phyloP scores from a whole-genome alignment of 202 grass and related monocot species.

The Carex sylvatica region DNA sequence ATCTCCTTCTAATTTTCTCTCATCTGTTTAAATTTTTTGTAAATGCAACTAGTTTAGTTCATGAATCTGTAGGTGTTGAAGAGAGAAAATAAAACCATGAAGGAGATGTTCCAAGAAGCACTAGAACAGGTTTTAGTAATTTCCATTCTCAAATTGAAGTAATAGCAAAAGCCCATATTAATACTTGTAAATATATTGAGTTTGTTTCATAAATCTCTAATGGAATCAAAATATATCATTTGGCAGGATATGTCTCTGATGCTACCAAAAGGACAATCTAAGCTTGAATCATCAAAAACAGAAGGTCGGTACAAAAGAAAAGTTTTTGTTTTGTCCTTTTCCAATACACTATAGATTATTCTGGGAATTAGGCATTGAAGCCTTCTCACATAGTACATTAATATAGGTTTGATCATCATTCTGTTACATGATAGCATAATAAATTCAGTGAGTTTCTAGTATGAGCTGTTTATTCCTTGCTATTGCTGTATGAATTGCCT shows the following conservation, averaged over 20 bases:
- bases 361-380: neutral
- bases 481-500: neutral
- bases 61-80: constrained; percentile 57
- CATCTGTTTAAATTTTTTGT: neutral
- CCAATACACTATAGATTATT: neutral
- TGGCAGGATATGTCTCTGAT: constrained; percentile 31
- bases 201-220: constrained; percentile 30
- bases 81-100: constrained; percentile 58
- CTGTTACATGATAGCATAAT: neutral
- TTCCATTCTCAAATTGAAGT: constrained; percentile 10
- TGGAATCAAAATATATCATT: constrained; percentile 32
- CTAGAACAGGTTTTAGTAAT: constrained; percentile 54
- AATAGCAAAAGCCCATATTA: neutral
- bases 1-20: neutral
- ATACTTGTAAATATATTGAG: constrained; percentile 26
- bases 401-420: neutral
- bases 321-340: neutral
- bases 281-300: constrained; percentile 2
- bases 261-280: neutral
- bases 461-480: neutral
- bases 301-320: neutral
- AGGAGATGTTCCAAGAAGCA: constrained; percentile 56
- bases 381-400: neutral
- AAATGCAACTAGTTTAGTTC: constrained; percentile 28
- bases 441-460: neutral